Base-by-base conservation (phyloP, 257 asterid species). In the Fraxinus anomala region DNA sequence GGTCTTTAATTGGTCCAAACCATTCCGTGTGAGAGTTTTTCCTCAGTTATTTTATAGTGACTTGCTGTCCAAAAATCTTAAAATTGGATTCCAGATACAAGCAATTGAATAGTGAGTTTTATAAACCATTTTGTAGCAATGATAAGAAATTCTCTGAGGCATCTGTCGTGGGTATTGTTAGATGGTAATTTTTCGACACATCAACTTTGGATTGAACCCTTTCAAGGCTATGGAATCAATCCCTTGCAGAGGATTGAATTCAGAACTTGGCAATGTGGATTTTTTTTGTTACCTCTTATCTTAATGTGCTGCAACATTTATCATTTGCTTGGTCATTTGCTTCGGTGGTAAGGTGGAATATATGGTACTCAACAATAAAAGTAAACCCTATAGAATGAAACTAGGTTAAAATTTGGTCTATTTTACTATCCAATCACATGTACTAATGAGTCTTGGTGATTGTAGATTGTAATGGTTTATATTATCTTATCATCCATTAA, bases 1-100 rank as follows among this genome's bases (percentile, higher is more conserved):
- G 99, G 97, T 74, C 83, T 94, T 34, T 76, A 87, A 76, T 73
- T 63, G 74, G 69, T 23, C 36, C 34, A 26, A 26, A 63, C 36
- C 69, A 24, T 63, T 63, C 36, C 19, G 1, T 24, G 1, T 11
- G 14, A 10, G 69, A 24, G 69, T 7, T 24, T 26, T 11, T 11
- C 69, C 3, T 24, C 30, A 21, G 67, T 21, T 61, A 6, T 61
- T 63, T 26, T 8, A 63, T 13, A 26, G 69, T 63, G 19, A 63
- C 36, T 63, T 21, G 6, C 26, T 63, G 34, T 63, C 34, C 69
- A 0, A 21, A 56, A 21, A 1, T 14, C 67, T 19, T 56, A 23
- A 56, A 56, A 7, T 56, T 24, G 36, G 68, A 63, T 24, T 5
- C 69, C 5, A 12, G 19, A 63, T 13, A 11, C 69, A 63, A 63